Conservation (phyloP, 495 filamentous ascomycete genomes). For the Penicillium goetzii region DNA sequence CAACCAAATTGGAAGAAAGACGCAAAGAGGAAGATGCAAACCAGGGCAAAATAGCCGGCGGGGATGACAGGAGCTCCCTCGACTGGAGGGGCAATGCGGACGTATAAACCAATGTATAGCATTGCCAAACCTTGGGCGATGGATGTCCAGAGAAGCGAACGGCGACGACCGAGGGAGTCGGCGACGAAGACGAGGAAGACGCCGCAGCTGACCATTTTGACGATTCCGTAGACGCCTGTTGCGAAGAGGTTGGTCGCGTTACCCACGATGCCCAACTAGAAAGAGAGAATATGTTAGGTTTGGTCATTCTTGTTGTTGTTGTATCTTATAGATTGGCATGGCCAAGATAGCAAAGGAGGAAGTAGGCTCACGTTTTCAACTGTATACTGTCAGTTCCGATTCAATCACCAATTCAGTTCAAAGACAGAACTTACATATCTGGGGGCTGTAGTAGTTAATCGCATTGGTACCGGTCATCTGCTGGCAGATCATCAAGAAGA, state of each 20-base stretch:
- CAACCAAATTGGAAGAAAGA: conserved; percentile 79
- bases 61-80: conserved; percentile 53
- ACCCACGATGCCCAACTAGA: conserved; percentile 47
- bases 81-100: conserved; percentile 68
- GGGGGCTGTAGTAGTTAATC: conserved; percentile 74
- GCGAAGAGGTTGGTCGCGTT: conserved; percentile 54
- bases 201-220: conserved; percentile 60
- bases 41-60: conserved; percentile 67
- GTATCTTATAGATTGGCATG: not conserved
- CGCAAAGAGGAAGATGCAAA: conserved; percentile 75
- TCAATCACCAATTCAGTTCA: not conserved
- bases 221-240: conserved; percentile 58
- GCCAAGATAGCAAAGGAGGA: not conserved
- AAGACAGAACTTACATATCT: conserved; percentile 61
- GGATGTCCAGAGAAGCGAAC: conserved; percentile 73
- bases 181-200: conserved; percentile 71
- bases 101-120: conserved; percentile 81
- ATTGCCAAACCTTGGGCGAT: conserved; percentile 72
- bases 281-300: not conserved
- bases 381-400: conserved; percentile 2
- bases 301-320: not conserved
- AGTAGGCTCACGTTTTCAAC: conserved; percentile 31
- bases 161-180: conserved; percentile 70
- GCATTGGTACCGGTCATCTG: conserved; percentile 70
- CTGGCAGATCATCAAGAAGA: conserved; percentile 71